Evolutionary conservation across 176 grass and related monocot species (phyloP).

Genomic region (Dendrocalamus sinicus): DNA sequence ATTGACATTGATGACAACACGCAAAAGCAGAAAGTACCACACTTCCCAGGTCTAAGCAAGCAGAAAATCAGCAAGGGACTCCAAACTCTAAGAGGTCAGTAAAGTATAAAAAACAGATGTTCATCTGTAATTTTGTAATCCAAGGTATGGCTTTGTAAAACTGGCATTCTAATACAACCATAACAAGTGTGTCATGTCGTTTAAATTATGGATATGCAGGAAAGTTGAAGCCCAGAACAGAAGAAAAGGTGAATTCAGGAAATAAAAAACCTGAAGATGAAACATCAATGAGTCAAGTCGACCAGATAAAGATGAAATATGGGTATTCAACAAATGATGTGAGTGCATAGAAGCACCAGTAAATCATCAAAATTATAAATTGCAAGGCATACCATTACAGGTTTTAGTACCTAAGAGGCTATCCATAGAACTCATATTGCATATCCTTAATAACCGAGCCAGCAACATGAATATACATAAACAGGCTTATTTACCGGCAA

Average conservation of each 20-base stretch:
- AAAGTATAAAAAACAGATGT: conserved; percentile 24
- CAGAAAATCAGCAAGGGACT: conserved; percentile 83
- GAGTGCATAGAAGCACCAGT: conserved; percentile 39
- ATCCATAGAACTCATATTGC: background rate
- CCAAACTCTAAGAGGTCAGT: conserved; percentile 78
- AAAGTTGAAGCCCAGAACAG: conserved; percentile 78
- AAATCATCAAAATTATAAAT: conserved; percentile 22
- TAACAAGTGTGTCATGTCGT: background rate
- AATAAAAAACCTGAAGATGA: conserved; percentile 66
- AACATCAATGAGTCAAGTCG: conserved; percentile 55
- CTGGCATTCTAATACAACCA: conserved; percentile 36
- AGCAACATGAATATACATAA: conserved; percentile 6
- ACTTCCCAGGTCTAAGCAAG: conserved; percentile 79
- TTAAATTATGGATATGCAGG: conserved; percentile 55
- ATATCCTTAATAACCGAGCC: background rate
- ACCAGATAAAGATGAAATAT: conserved; percentile 97
- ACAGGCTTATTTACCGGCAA: background rate
- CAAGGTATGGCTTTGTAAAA: conserved; percentile 17
- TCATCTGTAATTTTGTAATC: conserved; percentile 28
- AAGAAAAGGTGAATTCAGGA: conserved; percentile 61
- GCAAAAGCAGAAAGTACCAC: conserved; percentile 77
- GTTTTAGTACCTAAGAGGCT: background rate
- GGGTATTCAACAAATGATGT: conserved; percentile 81
- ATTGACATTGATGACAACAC: conserved; percentile 79
- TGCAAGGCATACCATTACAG: background rate